Conservation (phyloP, 2,329 filamentous ascomycete species). For the Phaeosphaeria sp. region DNA sequence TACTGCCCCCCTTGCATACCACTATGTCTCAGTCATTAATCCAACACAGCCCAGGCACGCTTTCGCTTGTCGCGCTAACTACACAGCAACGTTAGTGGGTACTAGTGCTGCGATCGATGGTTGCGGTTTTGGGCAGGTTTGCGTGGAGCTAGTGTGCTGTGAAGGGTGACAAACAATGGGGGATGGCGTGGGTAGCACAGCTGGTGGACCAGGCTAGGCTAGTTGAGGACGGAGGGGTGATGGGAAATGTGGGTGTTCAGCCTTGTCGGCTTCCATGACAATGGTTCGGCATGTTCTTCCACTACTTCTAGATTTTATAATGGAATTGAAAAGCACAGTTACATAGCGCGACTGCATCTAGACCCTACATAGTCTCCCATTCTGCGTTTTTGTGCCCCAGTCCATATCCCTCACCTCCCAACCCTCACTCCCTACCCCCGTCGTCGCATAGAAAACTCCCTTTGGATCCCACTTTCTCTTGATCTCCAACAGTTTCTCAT, state of each 20-base stretch:
- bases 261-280: not conserved
- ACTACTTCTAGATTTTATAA: not conserved
- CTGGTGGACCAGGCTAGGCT: not conserved
- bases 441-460: slow-evolving; percentile 35
- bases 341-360: not conserved
- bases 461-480: slow-evolving; percentile 41
- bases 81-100: slow-evolving; percentile 6
- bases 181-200: not conserved
- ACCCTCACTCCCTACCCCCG: slow-evolving; percentile 35
- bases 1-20: not conserved
- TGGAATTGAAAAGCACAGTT: not conserved
- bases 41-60: not conserved
- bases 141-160: not conserved
- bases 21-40: not conserved
- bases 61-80: not conserved
- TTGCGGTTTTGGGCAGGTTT: slow-evolving; percentile 10
- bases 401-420: slow-evolving; percentile 26
- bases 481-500: slow-evolving; percentile 28
- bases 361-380: slow-evolving; percentile 16
- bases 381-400: slow-evolving; percentile 13
- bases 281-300: no score
- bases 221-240: no score
- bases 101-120: slow-evolving; percentile 17
- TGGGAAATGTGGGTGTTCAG: not conserved
- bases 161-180: not conserved